Evolutionary conservation across 768 basidiomycete species (phyloP), one percentile per base, ranked within the genome.

Genomic region (Tricholomella constricta): DNA sequence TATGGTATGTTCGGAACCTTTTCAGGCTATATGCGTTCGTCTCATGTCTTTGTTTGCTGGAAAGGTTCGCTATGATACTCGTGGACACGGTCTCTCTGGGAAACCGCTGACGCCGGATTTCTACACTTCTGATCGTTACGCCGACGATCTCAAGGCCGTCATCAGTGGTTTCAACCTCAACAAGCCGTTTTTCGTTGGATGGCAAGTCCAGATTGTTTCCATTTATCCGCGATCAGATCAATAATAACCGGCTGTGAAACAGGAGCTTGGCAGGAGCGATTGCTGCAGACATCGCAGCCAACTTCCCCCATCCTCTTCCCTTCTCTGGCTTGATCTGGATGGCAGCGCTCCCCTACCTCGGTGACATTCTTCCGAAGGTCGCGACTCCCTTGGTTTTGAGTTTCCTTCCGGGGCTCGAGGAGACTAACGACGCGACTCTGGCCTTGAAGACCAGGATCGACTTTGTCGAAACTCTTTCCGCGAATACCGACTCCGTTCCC

Each of bases 61-160:
- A 23, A 27, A 72, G 69, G 67, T 73, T 22, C 64, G 69, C 2
- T 73, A 70, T 55, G 72, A 73, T 43, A 63, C 63, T 38, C 61
- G 72, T 14, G 71, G 70, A 4, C 65, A 71, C 58, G 72, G 72
- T 8, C 63, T 63, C 45, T 70, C 69, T 51, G 71, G 68, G 25
- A 70, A 70, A 46, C 70, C 70, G 11, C 45, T 54, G 20, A 63
- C 54, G 6, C 34, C 56, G 9, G 65, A 61, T 34, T 67, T 61
- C 4, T 65, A 70, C 56, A 58, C 58, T 19, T 69, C 65, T 29
- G 60, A 54, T 45, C 51, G 63, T 22, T 68, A 65, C 45, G 72
- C 69, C 20, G 66, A 67, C n/a, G 70, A 72, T 60, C 67, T 72
- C 52, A 57, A 57, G 20, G 61, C 69, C 14, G 65, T 72, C 8